These are phyloP conservation scores for Euclidium syriacum DNA, from an alignment of 345 rosid genomes.

Conservation along the genomic window DNA sequence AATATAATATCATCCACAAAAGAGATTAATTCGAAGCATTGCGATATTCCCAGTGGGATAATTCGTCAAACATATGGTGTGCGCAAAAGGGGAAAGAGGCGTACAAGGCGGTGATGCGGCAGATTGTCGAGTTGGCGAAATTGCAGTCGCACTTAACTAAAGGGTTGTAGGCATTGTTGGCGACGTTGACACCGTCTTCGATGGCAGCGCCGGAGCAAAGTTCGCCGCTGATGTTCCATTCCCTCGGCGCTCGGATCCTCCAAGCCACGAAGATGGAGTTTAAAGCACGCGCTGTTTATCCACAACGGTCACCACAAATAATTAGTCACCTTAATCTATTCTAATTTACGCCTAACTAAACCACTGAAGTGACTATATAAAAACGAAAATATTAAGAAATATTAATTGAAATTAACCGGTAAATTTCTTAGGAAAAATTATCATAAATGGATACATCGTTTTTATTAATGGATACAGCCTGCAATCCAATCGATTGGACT, in stretches of 20 bases:
- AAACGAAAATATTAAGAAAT: not conserved
- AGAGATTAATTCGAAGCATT: too few relatives aligned
- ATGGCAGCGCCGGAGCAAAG: conserved; percentile 52
- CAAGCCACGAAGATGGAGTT: conserved; percentile 29
- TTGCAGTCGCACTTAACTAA: conserved; percentile 53
- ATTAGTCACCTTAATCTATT: not conserved
- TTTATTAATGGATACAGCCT: not conserved
- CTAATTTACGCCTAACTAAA: not conserved
- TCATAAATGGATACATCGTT: not conserved
- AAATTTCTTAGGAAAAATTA: not conserved
- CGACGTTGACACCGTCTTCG: not conserved
- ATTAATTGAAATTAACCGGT: not conserved
- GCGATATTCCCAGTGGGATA: not conserved
- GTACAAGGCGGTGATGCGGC: conserved; percentile 32
- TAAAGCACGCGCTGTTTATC: conserved; percentile 16
- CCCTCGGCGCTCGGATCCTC: not conserved
- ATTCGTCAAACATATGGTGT: not conserved
- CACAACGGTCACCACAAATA: not conserved
- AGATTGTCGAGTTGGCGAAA: conserved; percentile 24
- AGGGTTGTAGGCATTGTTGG: conserved; percentile 30
- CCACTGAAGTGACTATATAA: not conserved
- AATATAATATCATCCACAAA: too few relatives aligned
- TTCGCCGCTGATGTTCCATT: conserved; percentile 54
- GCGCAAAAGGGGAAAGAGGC: not conserved
- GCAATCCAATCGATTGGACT: not conserved